These are phyloP conservation scores for Claviceps maximensis DNA, from an alignment of 2,329 filamentous ascomycete species.

Conservation along the genomic window DNA sequence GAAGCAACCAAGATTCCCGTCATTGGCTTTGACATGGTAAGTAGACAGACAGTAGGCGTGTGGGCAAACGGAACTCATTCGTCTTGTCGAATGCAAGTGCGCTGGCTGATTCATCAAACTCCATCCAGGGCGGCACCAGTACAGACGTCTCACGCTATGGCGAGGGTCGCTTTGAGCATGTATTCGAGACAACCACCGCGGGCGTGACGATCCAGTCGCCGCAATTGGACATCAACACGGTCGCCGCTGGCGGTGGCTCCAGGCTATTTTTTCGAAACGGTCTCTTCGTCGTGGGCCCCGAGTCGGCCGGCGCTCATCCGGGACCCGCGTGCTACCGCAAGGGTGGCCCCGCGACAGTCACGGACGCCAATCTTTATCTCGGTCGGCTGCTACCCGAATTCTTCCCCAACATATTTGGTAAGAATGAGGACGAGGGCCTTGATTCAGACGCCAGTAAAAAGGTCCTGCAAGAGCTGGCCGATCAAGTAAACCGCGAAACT, in stretches of 20 bases:
- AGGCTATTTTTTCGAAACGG: constrained; percentile 59
- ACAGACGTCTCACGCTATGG: constrained; percentile 62
- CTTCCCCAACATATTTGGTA: constrained; percentile 48
- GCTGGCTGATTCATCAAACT: not conserved
- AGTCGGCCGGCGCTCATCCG: constrained; percentile 57
- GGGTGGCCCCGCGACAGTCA: constrained; percentile 56
- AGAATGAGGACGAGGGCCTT: constrained; percentile 16
- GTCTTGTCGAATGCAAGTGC: not conserved
- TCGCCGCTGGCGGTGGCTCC: constrained; percentile 63
- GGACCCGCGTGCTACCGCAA: constrained; percentile 65
- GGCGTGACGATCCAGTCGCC: constrained; percentile 68
- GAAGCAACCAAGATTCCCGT: constrained; percentile 52
- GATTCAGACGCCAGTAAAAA: constrained; percentile 26
- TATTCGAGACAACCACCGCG: constrained; percentile 64
- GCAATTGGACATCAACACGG: constrained; percentile 71
- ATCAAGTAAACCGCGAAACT: constrained; percentile 23
- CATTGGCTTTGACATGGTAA: constrained; percentile 57
- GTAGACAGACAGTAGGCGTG: too few relatives aligned
- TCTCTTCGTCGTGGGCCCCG: constrained; percentile 59
- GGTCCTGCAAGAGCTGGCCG: constrained; percentile 28
- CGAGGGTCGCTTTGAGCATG: constrained; percentile 24
- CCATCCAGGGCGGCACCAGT: constrained; percentile 43
- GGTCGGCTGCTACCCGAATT: constrained; percentile 48
- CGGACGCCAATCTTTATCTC: constrained; percentile 58
- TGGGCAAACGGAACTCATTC: not conserved